Base-by-base conservation (phyloP, 345 rosid genomes). In the Aegle marmelos region DNA sequence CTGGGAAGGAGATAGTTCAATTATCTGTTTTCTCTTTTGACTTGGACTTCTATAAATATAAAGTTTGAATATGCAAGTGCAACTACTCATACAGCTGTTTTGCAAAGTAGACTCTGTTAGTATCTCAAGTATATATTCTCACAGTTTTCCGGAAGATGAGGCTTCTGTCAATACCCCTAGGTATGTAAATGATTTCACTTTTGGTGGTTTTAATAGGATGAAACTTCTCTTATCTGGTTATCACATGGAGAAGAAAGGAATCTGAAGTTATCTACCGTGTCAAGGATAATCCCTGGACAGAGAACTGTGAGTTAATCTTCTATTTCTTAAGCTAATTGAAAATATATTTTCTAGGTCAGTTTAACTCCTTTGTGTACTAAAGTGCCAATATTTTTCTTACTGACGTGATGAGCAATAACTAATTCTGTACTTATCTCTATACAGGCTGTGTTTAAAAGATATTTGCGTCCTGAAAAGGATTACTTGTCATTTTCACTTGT, bases 381-480 rank as follows among this genome's bases (percentile, higher is more conserved):
- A 31, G 5, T 48, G 39, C 64, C 59, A 75, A 37, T 36, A 56
- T 21, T 57, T 50, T 28, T 45, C 24, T 68, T 73, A 63, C 13
- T 21, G 25, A 34, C 17, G 45, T 17, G 24, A 9, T 36, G 36
- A 66, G 37, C 59, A 31, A 53, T 60, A 58, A 45, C 48, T 22
- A 53, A 36, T 63, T 37, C 76, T 41, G 70, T 79, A 50, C 64
- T 54, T 54, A 53, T 48, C 22, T 39, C 75, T 60, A 25, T 41
- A 57, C 87, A 92, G 98, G 90, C 97, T 82, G 98, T 96, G 56
- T 96, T 96, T 75, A 89, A 89, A 85, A 94, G 99, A 86, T 94
- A 81, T 82, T 79, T 94, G 81, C 98, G 95, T 68, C 98, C 97
- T 1, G 98, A 96, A 84, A 94, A 94, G 82, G 99, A 94, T 73